Evolutionary conservation across 352 stramenopile species (phyloP), one percentile per base, ranked within the genome.

Genomic region (Saprolegnia parasitica): DNA sequence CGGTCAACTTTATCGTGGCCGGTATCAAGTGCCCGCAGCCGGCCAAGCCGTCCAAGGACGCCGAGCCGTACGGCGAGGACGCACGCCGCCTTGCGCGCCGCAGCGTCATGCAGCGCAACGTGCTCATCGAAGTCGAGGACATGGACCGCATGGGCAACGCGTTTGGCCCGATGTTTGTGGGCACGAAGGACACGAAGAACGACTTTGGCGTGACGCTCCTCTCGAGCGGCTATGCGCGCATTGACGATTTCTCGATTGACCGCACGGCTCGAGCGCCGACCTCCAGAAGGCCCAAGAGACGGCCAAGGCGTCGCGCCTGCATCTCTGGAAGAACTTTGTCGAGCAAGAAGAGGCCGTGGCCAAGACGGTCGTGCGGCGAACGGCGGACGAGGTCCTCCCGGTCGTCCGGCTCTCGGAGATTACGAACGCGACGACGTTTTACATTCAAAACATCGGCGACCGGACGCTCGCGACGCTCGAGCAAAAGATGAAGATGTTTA

Each of bases 401-500:
- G 73, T 73, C 56, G 86, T 95, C 47, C 92, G 96, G 74, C 81
- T 99, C 20, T 98, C 91, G 65, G 95, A 98, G 73, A 98, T 99
- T 68, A 81, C 94, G 11, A 86, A 95, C 65, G 96, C 88, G 56
- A 92, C 89, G 29, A 84, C 95, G 61, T 98, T 99, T 71, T 98
- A 94, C 80, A 93, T 97, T 55, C 90, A 98, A 65, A 88, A 97
- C 60, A 81, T 92, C 40, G 80, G 78, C 3, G 90, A 98, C 73
- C 86, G 92, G 72, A 90, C 83, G 58, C 87, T 88, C 21, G 81
- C 88, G 39, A 89, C 87, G 6, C 87, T 98, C 35, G 93, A 97
- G 58, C 91, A 97, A 72, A 91, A 91, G 74, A 97, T 98, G 91
- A 96, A 96, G 73, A 79, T 87, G 21, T 98, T 98, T 65, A 98